Evolutionary conservation across 805 yeast species (phyloP).

Genomic region (Teunomyces cretensis): DNA sequence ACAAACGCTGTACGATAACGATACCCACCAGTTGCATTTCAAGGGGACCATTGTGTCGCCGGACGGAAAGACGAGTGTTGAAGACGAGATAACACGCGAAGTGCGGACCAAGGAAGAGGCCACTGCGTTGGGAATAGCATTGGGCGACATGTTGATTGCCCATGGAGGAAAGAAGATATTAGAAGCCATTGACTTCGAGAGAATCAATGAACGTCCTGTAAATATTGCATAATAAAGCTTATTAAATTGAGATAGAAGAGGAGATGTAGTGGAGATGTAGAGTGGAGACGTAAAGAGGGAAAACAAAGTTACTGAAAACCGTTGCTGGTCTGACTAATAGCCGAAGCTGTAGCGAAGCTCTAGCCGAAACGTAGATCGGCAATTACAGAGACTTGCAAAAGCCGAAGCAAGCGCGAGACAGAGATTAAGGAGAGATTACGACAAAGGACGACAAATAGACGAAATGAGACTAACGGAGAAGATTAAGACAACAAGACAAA

Average conservation of each 20-base stretch:
- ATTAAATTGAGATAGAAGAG: not conserved
- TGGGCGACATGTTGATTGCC: constrained; percentile 66
- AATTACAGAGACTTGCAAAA: too few relatives aligned
- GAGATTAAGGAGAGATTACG: too few relatives aligned
- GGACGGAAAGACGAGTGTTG: constrained; percentile 73
- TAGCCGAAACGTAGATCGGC: too few relatives aligned
- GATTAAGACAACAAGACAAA: too few relatives aligned
- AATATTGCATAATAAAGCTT: constrained; percentile 3
- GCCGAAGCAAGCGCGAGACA: too few relatives aligned
- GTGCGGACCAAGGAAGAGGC: constrained; percentile 60
- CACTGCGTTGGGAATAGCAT: constrained; percentile 60
- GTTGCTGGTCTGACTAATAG: too few relatives aligned
- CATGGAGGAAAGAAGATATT: constrained; percentile 83
- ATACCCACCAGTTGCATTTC: constrained; percentile 47
- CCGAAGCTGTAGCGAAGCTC: too few relatives aligned
- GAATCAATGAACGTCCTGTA: constrained; percentile 45
- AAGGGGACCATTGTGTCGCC: constrained; percentile 79
- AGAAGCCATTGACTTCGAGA: constrained; percentile 73
- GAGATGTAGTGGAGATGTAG: not conserved
- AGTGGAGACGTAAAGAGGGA: not conserved
- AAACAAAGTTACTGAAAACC: too few relatives aligned
- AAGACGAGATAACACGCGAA: constrained; percentile 43
- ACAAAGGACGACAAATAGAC: too few relatives aligned
- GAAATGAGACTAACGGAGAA: too few relatives aligned
- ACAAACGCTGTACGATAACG: constrained; percentile 51